Evolutionary conservation across 345 rosid genomes (phyloP).

Genomic region (Linum usitatissimum): DNA sequence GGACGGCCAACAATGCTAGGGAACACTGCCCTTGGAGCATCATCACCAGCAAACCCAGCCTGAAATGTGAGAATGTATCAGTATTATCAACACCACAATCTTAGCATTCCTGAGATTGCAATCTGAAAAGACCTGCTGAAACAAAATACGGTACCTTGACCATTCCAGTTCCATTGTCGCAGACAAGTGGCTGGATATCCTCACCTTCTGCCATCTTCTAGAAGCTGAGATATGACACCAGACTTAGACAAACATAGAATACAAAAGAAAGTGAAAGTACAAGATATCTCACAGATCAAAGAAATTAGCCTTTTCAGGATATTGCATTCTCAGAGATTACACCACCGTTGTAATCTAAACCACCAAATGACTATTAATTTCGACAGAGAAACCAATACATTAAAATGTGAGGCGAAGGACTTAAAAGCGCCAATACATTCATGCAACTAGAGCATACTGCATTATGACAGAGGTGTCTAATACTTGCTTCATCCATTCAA

Average conservation of each 20-base stretch:
- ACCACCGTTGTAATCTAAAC: too few relatives aligned
- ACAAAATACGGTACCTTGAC: not conserved
- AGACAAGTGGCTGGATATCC: constrained; percentile 9
- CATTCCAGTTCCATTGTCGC: constrained; percentile 4
- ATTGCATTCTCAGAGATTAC: too few relatives aligned
- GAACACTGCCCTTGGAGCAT: constrained; percentile 62
- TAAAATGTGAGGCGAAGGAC: too few relatives aligned
- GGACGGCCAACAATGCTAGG: constrained; percentile 48
- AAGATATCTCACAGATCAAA: not conserved
- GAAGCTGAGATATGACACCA: not conserved
- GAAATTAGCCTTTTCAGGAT: not conserved
- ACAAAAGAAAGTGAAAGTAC: not conserved
- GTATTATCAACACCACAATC: not conserved
- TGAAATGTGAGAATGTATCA: not conserved
- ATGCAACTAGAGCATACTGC: too few relatives aligned
- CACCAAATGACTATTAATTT: too few relatives aligned
- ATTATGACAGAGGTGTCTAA: too few relatives aligned
- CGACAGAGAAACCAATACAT: too few relatives aligned
- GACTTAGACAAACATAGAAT: not conserved
- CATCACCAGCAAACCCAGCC: constrained; percentile 62
- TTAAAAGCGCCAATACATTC: too few relatives aligned
- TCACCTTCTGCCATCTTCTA: constrained; percentile 5
- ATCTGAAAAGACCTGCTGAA: not conserved
- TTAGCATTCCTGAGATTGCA: not conserved
- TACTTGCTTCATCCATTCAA: too few relatives aligned